These are phyloP conservation scores for Trypanosoma cruzi DNA, from an alignment of 208 protist species.

Conservation along the genomic window DNA sequence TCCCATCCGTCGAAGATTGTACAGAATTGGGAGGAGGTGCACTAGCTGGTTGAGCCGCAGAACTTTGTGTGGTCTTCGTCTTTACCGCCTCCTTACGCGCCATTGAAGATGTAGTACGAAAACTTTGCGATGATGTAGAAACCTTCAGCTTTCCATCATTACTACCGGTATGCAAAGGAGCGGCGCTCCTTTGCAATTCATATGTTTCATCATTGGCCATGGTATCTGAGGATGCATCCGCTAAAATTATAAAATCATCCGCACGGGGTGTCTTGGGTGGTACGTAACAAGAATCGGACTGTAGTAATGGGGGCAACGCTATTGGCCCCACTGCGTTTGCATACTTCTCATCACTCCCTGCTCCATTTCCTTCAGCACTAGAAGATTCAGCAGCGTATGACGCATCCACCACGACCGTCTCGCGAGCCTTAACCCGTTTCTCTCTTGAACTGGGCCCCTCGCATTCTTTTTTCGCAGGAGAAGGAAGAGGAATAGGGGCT, in stretches of 20 bases:
- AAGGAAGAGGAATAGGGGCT: no score
- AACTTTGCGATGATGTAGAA: no score
- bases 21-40: constrained; percentile 1
- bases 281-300: not conserved
- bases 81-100: not conserved
- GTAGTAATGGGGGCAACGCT: not conserved
- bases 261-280: constrained; percentile 13
- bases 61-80: not conserved
- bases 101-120: not conserved
- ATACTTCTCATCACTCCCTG: not conserved
- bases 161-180: not conserved
- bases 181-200: not conserved
- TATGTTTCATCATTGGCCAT: not conserved
- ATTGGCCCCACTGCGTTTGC: not conserved
- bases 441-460: not conserved
- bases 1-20: constrained; percentile 1
- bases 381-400: not conserved
- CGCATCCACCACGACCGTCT: not conserved
- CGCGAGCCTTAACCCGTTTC: not conserved
- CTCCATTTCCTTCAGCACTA: no score
- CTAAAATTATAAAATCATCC: constrained; percentile 13
- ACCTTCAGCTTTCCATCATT: no score
- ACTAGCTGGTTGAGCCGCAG: not conserved
- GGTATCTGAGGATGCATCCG: not conserved
- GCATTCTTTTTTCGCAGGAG: no score